A percentile compares a stretch with the other conserved stretches of the same genome.
These are phyloP conservation scores for Amesomyces nigricolor DNA, from an alignment of 2,329 filamentous ascomycete genomes.

Conservation along the genomic window DNA sequence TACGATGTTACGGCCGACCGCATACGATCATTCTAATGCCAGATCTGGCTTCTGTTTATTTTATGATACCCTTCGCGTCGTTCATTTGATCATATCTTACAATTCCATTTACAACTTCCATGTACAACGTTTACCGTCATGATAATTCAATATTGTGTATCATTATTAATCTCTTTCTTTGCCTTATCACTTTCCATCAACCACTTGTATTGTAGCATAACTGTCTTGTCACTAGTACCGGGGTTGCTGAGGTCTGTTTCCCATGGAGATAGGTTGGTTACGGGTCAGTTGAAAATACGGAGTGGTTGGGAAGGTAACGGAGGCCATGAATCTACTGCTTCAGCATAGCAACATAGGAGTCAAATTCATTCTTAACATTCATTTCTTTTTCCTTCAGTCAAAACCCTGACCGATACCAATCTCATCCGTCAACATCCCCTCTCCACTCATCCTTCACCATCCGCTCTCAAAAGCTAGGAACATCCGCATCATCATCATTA, in stretches of 20 bases:
- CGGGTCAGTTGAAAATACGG: no score
- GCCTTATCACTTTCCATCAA: neutral
- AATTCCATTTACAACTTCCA: neutral
- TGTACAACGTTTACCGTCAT: neutral
- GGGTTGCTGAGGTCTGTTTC: neutral
- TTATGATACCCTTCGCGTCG: constrained; percentile 25
- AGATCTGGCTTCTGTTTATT: neutral
- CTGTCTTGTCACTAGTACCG: neutral
- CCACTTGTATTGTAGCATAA: constrained; percentile 7
- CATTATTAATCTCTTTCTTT: neutral
- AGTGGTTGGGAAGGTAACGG: no score
- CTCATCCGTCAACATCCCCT: no score
- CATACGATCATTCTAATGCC: constrained; percentile 19
- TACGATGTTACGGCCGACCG: constrained; percentile 21
- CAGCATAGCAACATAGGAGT: no score
- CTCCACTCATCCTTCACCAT: no score
- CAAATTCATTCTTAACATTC: no score
- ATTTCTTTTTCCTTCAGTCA: no score
- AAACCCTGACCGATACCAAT: no score
- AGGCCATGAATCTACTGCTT: no score
- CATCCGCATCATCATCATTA: no score
- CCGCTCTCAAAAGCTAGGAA: no score
- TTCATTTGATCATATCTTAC: constrained; percentile 13
- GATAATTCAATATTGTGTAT: neutral
- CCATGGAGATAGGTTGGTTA: no score